Percentiles rank a stretch among this genome's conserved stretches.
These are phyloP conservation scores for Penicillium angulare DNA, from an alignment of 495 filamentous ascomycete genomes.

Conservation along the genomic window DNA sequence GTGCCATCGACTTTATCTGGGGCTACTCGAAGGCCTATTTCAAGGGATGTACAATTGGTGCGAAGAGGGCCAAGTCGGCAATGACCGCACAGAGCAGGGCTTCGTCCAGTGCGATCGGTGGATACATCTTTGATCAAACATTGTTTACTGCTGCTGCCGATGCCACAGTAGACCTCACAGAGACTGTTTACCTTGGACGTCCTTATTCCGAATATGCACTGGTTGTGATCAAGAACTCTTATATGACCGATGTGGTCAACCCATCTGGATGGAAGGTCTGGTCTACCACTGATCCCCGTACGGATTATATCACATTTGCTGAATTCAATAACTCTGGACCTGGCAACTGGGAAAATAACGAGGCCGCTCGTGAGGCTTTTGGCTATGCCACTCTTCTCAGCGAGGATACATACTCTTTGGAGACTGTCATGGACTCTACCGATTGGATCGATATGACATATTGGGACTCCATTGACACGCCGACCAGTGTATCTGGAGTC, in stretches of 20 bases:
- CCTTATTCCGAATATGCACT: constrained; percentile 13
- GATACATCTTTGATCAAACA: constrained; percentile 15
- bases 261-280: constrained; percentile 14
- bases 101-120: constrained; percentile 8
- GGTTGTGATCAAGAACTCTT: constrained; percentile 13
- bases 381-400: constrained; percentile 8
- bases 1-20: constrained; percentile 16
- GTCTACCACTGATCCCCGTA: constrained; percentile 11
- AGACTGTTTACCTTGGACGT: constrained; percentile 13
- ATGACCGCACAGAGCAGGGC: constrained; percentile 15
- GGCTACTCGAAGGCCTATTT: constrained; percentile 16
- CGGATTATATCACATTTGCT: constrained; percentile 8
- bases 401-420: constrained; percentile 7
- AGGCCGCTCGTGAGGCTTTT: constrained; percentile 4
- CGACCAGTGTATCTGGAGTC: background rate
- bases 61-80: constrained; percentile 12
- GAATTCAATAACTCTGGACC: constrained; percentile 12
- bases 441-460: constrained; percentile 13
- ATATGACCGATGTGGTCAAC: constrained; percentile 9
- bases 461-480: constrained; percentile 8
- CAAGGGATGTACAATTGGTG: constrained; percentile 15
- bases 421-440: constrained; percentile 7
- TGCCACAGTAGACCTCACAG: constrained; percentile 11
- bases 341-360: constrained; percentile 10
- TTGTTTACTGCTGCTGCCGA: constrained; percentile 12